A percentile compares a stretch with the other conserved stretches of the same genome.
These are phyloP conservation scores for Neophaeococcomyces aloes DNA, from an alignment of 2,329 filamentous ascomycete species.

Conservation along the genomic window DNA sequence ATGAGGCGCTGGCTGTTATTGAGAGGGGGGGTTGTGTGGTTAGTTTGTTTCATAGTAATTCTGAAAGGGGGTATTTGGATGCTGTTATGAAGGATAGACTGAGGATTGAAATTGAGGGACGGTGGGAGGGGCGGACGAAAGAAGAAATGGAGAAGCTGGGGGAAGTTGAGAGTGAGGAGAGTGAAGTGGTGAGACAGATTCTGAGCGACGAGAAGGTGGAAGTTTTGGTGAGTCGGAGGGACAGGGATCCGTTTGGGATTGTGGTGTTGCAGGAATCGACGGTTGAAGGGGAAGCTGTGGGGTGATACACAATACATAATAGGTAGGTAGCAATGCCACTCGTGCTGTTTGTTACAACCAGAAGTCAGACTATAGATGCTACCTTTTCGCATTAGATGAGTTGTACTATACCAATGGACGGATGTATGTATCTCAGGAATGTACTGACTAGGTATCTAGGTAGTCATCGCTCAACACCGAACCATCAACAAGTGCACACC, in stretches of 20 bases:
- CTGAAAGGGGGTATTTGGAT: slow-evolving; percentile 71
- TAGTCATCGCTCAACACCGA: too few species aligned
- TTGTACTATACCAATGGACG: too few species aligned
- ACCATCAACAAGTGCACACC: too few species aligned
- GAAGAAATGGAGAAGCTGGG: slow-evolving; percentile 30
- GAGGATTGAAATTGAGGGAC: slow-evolving; percentile 45
- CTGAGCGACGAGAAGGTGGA: slow-evolving; percentile 45
- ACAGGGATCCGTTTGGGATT: slow-evolving; percentile 82
- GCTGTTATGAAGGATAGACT: slow-evolving; percentile 60
- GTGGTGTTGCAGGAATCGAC: slow-evolving; percentile 33
- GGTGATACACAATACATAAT: neutral
- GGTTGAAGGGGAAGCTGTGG: slow-evolving; percentile 17
- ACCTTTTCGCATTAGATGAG: too few species aligned
- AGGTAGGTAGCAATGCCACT: too few species aligned
- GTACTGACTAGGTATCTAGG: too few species aligned
- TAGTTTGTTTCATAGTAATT: slow-evolving; percentile 85
- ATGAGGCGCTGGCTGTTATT: slow-evolving; percentile 76
- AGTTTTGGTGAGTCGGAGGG: slow-evolving; percentile 65
- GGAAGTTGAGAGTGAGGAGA: slow-evolving; percentile 24
- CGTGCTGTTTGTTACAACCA: too few species aligned
- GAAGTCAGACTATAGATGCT: too few species aligned
- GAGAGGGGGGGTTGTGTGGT: slow-evolving; percentile 76
- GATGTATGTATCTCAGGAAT: too few species aligned
- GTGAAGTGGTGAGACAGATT: slow-evolving; percentile 37
- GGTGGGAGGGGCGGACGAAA: slow-evolving; percentile 42